Evolutionary conservation across 768 basidiomycete species (phyloP).

Genomic region (Asterophora lycoperdoides): DNA sequence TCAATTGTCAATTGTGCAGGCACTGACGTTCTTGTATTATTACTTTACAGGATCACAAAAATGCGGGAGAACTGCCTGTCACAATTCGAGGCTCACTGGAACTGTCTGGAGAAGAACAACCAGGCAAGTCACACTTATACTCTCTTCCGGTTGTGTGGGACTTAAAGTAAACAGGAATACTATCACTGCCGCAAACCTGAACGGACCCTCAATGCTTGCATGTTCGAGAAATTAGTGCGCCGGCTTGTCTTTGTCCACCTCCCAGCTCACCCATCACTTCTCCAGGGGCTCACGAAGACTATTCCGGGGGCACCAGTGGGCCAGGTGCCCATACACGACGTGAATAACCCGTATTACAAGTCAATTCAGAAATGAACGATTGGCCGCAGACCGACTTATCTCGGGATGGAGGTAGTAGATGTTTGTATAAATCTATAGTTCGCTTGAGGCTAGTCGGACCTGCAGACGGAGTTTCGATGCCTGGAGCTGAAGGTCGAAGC

Average conservation of each 20-base stretch:
- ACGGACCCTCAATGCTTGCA: conserved; percentile 83
- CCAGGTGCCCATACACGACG: conserved; percentile 83
- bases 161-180: conserved; percentile 58
- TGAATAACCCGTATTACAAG: conserved; percentile 78
- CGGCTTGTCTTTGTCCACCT: neutral
- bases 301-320: conserved; percentile 88
- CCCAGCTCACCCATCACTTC: conserved; percentile 1
- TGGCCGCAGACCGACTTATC: conserved; percentile 2
- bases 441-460: neutral
- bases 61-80: conserved; percentile 87
- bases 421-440: conserved; percentile 15
- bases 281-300: conserved; percentile 82
- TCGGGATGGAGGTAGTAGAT: conserved; percentile 8
- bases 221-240: conserved; percentile 93
- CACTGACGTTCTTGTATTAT: neutral
- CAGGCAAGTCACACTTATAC: conserved; percentile 53
- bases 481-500: neutral
- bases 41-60: conserved; percentile 69
- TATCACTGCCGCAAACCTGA: conserved; percentile 87
- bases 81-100: conserved; percentile 91
- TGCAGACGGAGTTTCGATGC: too few relatives aligned
- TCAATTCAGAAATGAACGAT: conserved; percentile 70
- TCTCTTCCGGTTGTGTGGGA: neutral
- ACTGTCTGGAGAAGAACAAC: conserved; percentile 91
- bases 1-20: neutral